Conservation (phyloP, 257 asterid genomes). For the Paraleonurus japonicus region DNA sequence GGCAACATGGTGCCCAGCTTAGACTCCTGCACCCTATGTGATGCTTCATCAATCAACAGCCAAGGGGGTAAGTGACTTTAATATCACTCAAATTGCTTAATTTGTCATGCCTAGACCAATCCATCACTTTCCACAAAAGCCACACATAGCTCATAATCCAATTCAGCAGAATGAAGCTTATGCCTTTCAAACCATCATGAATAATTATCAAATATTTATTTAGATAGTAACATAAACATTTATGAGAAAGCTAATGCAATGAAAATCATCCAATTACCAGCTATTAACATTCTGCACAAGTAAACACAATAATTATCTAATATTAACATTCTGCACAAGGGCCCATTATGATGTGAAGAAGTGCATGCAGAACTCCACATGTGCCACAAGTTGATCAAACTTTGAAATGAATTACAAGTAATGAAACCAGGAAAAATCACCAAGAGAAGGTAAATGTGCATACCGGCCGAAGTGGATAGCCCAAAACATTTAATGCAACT, state of each 20-base stretch:
- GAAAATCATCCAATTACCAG: conserved; percentile 18
- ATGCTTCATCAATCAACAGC: conserved; percentile 11
- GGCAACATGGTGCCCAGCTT: neutral
- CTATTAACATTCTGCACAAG: neutral
- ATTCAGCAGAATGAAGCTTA: conserved; percentile 1
- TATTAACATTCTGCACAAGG: neutral
- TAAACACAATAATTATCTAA: conserved; percentile 5
- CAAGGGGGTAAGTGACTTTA: neutral
- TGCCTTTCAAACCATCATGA: conserved; percentile 2
- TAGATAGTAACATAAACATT: neutral
- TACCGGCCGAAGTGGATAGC: conserved; percentile 95
- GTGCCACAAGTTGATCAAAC: conserved; percentile 10
- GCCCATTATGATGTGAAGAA: conserved; percentile 5
- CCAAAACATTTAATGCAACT: conserved; percentile 80
- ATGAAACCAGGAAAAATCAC: conserved; percentile 6
- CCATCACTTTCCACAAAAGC: conserved; percentile 11
- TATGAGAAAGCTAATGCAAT: conserved; percentile 13
- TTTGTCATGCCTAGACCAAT: conserved; percentile 2
- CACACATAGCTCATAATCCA: conserved; percentile 9
- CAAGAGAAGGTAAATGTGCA: conserved; percentile 26
- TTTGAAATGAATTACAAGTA: conserved; percentile 10
- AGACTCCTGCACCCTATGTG: neutral
- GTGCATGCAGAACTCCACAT: conserved; percentile 1
- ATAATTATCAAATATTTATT: neutral
- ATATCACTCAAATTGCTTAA: conserved; percentile 17